phyloP scores from a whole-genome alignment of 148 eudicot species.

The Mesembryanthemum crystallinum region DNA sequence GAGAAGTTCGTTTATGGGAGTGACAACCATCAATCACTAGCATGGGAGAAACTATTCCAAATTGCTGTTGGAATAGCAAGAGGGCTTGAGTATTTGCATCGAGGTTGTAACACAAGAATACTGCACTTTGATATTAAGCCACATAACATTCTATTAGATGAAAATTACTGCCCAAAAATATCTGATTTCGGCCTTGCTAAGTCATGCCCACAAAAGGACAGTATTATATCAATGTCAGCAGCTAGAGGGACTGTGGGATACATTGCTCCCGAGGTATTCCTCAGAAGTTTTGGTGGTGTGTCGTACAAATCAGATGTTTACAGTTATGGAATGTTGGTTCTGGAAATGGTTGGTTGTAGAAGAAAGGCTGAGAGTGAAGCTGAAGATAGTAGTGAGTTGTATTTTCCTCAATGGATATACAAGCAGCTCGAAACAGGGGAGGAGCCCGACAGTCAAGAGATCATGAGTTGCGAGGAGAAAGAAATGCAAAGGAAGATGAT shows the following conservation, averaged over 20 bases:
- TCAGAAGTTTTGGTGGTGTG: constrained; percentile 30
- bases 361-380: constrained; percentile 6
- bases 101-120: constrained; percentile 42
- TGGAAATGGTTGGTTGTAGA: constrained; percentile 28
- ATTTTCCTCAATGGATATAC: constrained; percentile 40
- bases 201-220: constrained; percentile 28
- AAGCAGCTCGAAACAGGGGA: constrained; percentile 28
- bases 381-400: constrained; percentile 9
- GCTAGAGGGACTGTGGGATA: constrained; percentile 38
- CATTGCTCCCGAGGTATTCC: constrained; percentile 34
- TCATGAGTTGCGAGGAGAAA: constrained; percentile 17
- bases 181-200: constrained; percentile 45
- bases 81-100: constrained; percentile 41
- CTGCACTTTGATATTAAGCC: constrained; percentile 40
- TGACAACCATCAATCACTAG: neutral
- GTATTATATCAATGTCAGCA: constrained; percentile 24
- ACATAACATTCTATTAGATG: constrained; percentile 38
- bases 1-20: constrained; percentile 14
- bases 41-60: constrained; percentile 20
- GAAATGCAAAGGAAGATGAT: constrained; percentile 40
- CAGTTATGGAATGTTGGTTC: constrained; percentile 8
- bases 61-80: constrained; percentile 37
- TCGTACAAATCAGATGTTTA: constrained; percentile 34
- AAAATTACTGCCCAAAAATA: constrained; percentile 36
- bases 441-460: constrained; percentile 1